Evolutionary conservation across 2,329 filamentous ascomycete species (phyloP).

Genomic region (Cryphonectria radicalis): DNA sequence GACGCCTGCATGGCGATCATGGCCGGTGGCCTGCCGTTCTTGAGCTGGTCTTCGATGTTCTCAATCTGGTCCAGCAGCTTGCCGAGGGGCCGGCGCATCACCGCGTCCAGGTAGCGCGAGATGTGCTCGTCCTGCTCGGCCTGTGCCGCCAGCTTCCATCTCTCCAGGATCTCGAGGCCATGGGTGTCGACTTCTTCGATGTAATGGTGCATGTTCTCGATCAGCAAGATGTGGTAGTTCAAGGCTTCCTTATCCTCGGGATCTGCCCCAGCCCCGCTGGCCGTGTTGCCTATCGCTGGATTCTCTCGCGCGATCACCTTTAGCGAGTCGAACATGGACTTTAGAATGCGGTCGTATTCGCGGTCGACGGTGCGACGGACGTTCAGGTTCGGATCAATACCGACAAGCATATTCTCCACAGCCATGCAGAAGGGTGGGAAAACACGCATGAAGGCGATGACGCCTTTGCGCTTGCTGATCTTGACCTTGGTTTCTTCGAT

Average conservation of each 20-base stretch:
- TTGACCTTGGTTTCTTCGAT: conserved; percentile 99
- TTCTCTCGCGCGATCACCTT: conserved; percentile 87
- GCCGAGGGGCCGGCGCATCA: conserved; percentile 86
- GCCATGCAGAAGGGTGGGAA: conserved; percentile 86
- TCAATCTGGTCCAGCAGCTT: conserved; percentile 92
- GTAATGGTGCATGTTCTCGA: conserved; percentile 99
- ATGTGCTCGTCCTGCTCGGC: conserved; percentile 86
- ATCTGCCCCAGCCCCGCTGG: conserved; percentile 45
- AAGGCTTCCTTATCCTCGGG: conserved; percentile 93
- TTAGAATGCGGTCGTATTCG: conserved; percentile 86
- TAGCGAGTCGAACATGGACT: conserved; percentile 95
- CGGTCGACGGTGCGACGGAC: conserved; percentile 81
- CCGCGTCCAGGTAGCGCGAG: conserved; percentile 81
- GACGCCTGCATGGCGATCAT: conserved; percentile 79
- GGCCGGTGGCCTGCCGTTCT: conserved; percentile 60
- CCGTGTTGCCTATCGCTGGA: conserved; percentile 51
- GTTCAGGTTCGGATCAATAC: conserved; percentile 58
- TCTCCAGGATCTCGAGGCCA: conserved; percentile 74
- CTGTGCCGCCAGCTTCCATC: conserved; percentile 79
- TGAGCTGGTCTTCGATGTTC: conserved; percentile 76
- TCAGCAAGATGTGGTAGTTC: conserved; percentile 95
- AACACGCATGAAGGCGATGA: conserved; percentile 92
- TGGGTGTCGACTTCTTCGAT: conserved; percentile 84
- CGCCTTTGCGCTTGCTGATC: conserved; percentile 96
- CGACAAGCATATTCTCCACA: conserved; percentile 80